Conservation (phyloP, 2,329 filamentous ascomycete species). For the Cryoendolithus antarcticus region DNA sequence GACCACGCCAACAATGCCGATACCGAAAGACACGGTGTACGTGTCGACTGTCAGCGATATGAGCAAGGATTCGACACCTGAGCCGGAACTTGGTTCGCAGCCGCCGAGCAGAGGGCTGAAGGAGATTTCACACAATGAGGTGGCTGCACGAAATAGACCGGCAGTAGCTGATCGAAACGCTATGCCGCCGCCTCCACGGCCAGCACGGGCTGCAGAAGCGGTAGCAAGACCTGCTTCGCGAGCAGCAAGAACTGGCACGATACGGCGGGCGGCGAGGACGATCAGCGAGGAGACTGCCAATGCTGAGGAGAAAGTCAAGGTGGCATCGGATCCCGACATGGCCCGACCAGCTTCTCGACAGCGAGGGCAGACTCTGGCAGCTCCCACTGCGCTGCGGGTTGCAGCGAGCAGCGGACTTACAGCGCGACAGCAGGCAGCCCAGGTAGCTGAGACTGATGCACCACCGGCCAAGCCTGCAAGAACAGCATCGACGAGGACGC, state of each 20-base stretch:
- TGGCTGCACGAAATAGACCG: constrained; percentile 7
- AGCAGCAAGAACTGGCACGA: constrained; percentile 14
- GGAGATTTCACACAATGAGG: constrained; percentile 36
- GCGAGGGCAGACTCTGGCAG: constrained; percentile 3
- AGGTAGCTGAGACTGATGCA: constrained; percentile 11
- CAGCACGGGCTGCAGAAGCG: constrained; percentile 18
- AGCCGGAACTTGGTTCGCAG: constrained; percentile 28
- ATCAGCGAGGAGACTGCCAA: constrained; percentile 23
- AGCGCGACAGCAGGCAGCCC: too few relatives aligned
- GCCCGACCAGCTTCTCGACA: constrained; percentile 10
- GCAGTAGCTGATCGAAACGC: constrained; percentile 6
- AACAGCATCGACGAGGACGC: constrained; percentile 12
- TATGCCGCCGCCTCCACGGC: constrained; percentile 8
- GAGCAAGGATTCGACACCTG: constrained; percentile 19
- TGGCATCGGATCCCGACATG: constrained; percentile 13
- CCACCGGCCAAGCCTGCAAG: constrained; percentile 13
- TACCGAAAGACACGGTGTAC: constrained; percentile 36
- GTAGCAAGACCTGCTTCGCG: constrained; percentile 20
- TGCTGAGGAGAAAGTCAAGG: constrained; percentile 3
- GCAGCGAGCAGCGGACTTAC: too few relatives aligned
- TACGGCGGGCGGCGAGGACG: constrained; percentile 18
- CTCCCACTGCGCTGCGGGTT: constrained; percentile 8
- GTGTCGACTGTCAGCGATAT: constrained; percentile 24
- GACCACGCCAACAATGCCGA: constrained; percentile 36
- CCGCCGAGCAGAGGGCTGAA: constrained; percentile 29